Percentiles rank a stretch among this genome's conserved stretches.
Conservation (phyloP, 2,329 filamentous ascomycete species). For the Penicillium expansum region DNA sequence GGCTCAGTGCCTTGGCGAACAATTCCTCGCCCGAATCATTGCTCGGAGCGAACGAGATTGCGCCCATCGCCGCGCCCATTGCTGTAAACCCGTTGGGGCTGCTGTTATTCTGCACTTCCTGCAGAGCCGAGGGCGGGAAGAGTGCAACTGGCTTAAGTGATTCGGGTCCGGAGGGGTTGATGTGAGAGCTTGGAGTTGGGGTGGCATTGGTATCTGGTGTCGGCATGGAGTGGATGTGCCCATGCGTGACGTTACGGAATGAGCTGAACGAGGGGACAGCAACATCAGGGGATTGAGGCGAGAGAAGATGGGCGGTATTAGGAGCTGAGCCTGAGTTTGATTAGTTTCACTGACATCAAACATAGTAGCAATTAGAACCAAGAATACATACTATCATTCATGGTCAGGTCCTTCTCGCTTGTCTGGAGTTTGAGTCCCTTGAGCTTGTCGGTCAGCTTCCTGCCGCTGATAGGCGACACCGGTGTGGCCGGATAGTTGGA, state of each 20-base stretch:
- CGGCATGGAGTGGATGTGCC: conserved; percentile 12
- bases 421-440: conserved; percentile 76
- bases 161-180: conserved; percentile 14
- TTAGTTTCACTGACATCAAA: no score
- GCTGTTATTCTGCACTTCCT: conserved; percentile 33
- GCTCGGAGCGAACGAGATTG: conserved; percentile 34
- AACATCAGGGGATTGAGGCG: conserved; percentile 62
- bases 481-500: conserved; percentile 52
- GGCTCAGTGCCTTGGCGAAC: conserved; percentile 83
- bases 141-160: conserved; percentile 35
- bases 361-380: no score
- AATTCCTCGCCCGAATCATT: conserved; percentile 70
- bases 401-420: conserved; percentile 64
- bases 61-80: conserved; percentile 26
- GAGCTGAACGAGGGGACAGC: conserved; percentile 62
- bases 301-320: no score
- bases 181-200: conserved; percentile 18
- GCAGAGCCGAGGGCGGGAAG: conserved; percentile 38
- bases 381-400: no score
- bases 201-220: conserved; percentile 27
- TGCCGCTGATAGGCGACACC: conserved; percentile 61
- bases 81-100: conserved; percentile 24
- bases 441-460: conserved; percentile 73
- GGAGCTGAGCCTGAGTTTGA: no score
- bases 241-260: conserved; percentile 49